Conservation (phyloP, 345 rosid genomes). For the Lepidium africanum region DNA sequence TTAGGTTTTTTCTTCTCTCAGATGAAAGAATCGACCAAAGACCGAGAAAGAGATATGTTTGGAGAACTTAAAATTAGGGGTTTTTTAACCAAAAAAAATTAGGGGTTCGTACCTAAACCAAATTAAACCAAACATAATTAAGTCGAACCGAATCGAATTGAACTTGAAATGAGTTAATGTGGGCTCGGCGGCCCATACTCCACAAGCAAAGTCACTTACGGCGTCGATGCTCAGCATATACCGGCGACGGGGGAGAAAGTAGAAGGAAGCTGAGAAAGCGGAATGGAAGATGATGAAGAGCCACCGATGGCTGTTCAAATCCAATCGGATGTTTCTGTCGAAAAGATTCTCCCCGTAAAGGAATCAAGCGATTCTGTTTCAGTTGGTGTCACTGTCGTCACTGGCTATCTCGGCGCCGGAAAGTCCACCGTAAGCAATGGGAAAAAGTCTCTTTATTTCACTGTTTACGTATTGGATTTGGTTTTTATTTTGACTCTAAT, state of each 20-base stretch:
- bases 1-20: not conserved
- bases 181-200: slow-evolving; percentile 12
- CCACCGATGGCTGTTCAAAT: slow-evolving; percentile 69
- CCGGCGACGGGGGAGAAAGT: not conserved
- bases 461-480: not conserved
- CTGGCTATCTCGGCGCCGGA: slow-evolving; percentile 96
- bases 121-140: not conserved
- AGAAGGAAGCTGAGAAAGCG: not conserved
- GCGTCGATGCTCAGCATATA: not conserved
- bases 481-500: not conserved
- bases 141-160: not conserved
- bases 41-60: not conserved
- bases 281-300: slow-evolving; percentile 62
- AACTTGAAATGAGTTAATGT: not conserved
- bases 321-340: not conserved
- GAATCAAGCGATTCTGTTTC: slow-evolving; percentile 25
- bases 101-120: not conserved
- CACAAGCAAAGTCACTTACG: not conserved
- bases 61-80: not conserved
- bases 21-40: not conserved
- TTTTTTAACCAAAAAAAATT: not conserved
- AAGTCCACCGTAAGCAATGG: slow-evolving; percentile 73
- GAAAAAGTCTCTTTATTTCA: not conserved
- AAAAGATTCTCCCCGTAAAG: not conserved
- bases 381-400: slow-evolving; percentile 78